Evolutionary conservation across 441 rosid genomes (phyloP), one percentile per base, ranked within the genome.

Genomic region (Breynia disticha): DNA sequence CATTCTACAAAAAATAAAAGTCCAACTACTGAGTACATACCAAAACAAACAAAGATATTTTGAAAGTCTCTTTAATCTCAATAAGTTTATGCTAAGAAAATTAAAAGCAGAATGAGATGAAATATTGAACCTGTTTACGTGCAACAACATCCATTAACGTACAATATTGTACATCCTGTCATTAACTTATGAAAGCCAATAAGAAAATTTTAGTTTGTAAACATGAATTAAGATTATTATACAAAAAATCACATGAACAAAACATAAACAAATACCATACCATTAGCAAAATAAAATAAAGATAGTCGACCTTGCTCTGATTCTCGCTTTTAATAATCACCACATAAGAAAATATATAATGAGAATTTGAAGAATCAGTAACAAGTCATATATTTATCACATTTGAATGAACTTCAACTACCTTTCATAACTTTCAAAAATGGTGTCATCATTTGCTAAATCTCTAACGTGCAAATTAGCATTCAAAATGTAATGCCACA

Each of bases 371-470:
- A n/a, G n/a, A n/a, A n/a, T n/a, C 24, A 48, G 20, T 15, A 17
- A n/a, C n/a, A n/a, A n/a, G n/a, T n/a, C n/a, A n/a, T n/a, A 54
- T 22, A 16, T 46, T 18, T 44, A 46, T 24, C 13, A 15, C 21
- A 1, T 6, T 14, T 12, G 8, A 38, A 52, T 21, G 28, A 20
- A 16, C 28, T 2, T 32, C 48, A 46, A 52, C 56, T 53, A 49
- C 60, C 64, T 20, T 37, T n/a, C 18, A 18, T 18, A 21, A 13
- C 51, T 53, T 17, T 28, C 1, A 17, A 59, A 58, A 48, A 47
- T 16, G 16, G 4, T 15, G 15, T 63, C 65, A 46, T 38, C 13
- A 48, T 67, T 19, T 43, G 46, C 17, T 22, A 68, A 57, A 55
- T 59, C 42, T 21, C 59, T 24, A 41, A 55, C 35, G 39, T 48